Evolutionary conservation across 1,284 basidiomycete species (phyloP), one percentile per base, ranked within the genome.

Genomic region (Salmacisia buchloeana): DNA sequence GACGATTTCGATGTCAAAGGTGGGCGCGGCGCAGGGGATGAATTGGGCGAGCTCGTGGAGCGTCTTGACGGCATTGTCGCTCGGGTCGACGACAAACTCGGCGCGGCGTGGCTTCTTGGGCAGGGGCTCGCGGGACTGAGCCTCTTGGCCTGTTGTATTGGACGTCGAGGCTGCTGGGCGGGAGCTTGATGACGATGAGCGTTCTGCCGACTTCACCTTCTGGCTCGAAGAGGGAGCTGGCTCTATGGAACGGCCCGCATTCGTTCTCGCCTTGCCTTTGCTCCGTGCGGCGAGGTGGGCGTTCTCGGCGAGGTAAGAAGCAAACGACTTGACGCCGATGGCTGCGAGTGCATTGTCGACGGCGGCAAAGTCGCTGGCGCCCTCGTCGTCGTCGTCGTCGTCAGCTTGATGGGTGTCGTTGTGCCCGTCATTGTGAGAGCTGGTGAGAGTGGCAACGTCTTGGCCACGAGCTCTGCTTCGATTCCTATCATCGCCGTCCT

Each of bases 351-450:
- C 49, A n/a, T 54, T 33, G 12, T 54, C 27, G 29, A 54, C n/a
- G n/a, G n/a, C n/a, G n/a, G n/a, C 29, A 9, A 33, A 12, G 27
- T 54, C 49, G 15, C 21, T 15, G 15, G 49, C 29, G 21, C 34
- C 49, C 15, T 54, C 49, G 49, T 54, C 49, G 49, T 31, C 49
- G 49, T 54, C 46, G 9, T 31, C 46, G 29, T 54, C 25, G 9
- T 9, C 29, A 15, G 5, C 29, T 27, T 54, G n/a, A n/a, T n/a
- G n/a, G n/a, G n/a, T n/a, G n/a, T n/a, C n/a, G n/a, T n/a, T n/a
- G n/a, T n/a, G n/a, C n/a, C n/a, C n/a, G n/a, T n/a, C n/a, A n/a
- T n/a, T n/a, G n/a, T n/a, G n/a, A n/a, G n/a, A n/a, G n/a, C n/a
- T n/a, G n/a, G n/a, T n/a, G n/a, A n/a, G n/a, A n/a, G n/a, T n/a